Base-by-base conservation (phyloP, 768 basidiomycete genomes). In the Cystobasidium tubakii region DNA sequence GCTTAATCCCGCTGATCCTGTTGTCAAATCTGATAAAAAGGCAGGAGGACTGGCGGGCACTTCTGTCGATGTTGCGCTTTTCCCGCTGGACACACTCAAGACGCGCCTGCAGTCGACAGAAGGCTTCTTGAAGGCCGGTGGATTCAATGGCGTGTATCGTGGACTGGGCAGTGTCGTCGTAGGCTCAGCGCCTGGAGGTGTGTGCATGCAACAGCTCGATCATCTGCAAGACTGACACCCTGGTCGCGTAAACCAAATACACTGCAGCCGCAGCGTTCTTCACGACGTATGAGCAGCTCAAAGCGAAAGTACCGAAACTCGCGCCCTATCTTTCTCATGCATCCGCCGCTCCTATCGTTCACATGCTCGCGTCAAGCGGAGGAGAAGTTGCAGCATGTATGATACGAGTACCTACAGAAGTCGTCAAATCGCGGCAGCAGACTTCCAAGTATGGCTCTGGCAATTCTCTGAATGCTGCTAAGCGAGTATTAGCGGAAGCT, bases 31-130 rank as follows among this genome's bases (percentile, higher is more conserved):
- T 70, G 21, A 15, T 25, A 54, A 17, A 53, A 31, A 74, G 74
- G 89, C 91, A 53, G 92, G 95, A 29, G 94, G 90, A 25, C 81
- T 88, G n/a, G 92, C 96, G 36, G 95, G 95, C 31, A 89, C 91
- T 9, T 85, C 92, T 1, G 95, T 97, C 21, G 95, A 99, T 82
- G 85, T 97, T 55, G 85, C 96, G 25, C 94, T 99, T 83, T 99
- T 92, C 81, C 95, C 95, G 0, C 87, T 99, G 73, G 95, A 99
- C 83, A 96, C 95, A 0, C 82, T 98, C 80, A 99, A 99, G 83
- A 98, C 96, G 44, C 88, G 95, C 62, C 85, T 96, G 39, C 95
- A 99, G 79, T 89, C 92, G 6, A 81, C 87, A 1, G 88, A 90
- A 78, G 96, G 95, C 21, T 97, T 99, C 81, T 80, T 86, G 55